Conservation (phyloP, 2,329 filamentous ascomycete species). For the Beauveria brongniartii region DNA sequence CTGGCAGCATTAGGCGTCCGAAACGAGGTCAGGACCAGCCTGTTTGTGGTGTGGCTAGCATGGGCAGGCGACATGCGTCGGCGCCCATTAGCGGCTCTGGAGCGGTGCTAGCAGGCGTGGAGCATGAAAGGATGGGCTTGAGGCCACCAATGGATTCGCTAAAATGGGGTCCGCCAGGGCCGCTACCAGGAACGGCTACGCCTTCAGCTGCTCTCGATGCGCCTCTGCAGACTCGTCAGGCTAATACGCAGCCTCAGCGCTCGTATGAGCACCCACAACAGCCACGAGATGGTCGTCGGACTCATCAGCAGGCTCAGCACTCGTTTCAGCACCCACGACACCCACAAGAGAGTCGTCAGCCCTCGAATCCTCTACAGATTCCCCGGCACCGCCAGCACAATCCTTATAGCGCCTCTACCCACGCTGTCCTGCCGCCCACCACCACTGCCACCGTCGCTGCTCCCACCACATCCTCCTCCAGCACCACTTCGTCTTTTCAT, state of each 20-base stretch:
- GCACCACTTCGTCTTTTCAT: constrained; percentile 9
- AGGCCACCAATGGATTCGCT: constrained; percentile 17
- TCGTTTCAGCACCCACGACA: not conserved
- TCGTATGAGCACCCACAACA: not conserved
- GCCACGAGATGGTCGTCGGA: not conserved
- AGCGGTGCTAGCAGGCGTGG: constrained; percentile 21
- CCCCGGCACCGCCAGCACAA: not conserved
- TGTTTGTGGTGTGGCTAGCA: constrained; percentile 28
- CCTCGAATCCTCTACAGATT: not conserved
- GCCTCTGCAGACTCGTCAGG: not conserved
- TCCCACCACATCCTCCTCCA: constrained; percentile 10
- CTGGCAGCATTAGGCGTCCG: constrained; percentile 46
- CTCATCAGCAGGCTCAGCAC: not conserved
- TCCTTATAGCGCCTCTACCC: not conserved
- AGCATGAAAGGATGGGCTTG: constrained; percentile 17
- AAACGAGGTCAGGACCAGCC: constrained; percentile 35
- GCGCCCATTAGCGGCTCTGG: constrained; percentile 34
- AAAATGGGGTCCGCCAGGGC: constrained; percentile 12
- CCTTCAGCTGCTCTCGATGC: constrained; percentile 5
- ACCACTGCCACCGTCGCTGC: not conserved
- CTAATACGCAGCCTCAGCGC: not conserved
- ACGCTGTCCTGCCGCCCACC: not conserved
- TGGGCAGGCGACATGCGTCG: constrained; percentile 45
- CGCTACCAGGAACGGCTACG: constrained; percentile 1
- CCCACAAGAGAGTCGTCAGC: not conserved